Base-by-base conservation (phyloP, 1,284 basidiomycete genomes). In the Omphalotus olearius region DNA sequence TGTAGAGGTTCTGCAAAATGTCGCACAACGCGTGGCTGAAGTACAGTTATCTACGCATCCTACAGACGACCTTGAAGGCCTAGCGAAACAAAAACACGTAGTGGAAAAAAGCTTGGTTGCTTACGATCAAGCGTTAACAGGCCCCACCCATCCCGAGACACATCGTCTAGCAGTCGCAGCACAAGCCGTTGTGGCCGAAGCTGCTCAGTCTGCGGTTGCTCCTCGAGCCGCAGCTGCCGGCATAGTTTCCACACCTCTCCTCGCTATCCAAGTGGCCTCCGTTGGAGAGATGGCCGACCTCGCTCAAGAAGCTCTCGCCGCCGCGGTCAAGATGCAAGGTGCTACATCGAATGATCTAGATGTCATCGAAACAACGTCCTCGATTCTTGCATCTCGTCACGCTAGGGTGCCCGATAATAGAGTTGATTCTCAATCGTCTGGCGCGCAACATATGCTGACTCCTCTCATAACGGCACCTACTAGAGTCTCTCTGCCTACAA, bases 1-100 rank as follows among this genome's bases (percentile, higher is more conserved):
- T 48, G 83, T 87, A 51, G 82, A 85, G 56, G 87, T 90, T 42
- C 66, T 90, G 55, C 83, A 86, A 47, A 80, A 77, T 41, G 86
- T 85, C 39, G 86, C 84, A 26, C 82, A 87, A 57, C 82, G 85
- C 36, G 84, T 90, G 20, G 83, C 83, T 5, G 80, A 85, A 63
- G 80, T 79, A 11, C 84, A 86, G 61, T 77, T 83, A 36, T 68
- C 66, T 39, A 73, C 74, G 6, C 75, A 78, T 25, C 72, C 65
- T 38, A 71, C 68, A 14, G 69, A 70, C 20, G 78, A 84, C 58
- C 63, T 87, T 17, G 77, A 85, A 62, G 79, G 81, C 13, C 75
- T 91, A 50, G 84, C 79, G 38, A 88, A 88, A 64, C 88, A 90
- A 69, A 86, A 87, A 60, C 82, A 88, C 58, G 85, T 90, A 51